Conservation (phyloP, 108 stramenopile species). For the Cyclotella sp. region DNA sequence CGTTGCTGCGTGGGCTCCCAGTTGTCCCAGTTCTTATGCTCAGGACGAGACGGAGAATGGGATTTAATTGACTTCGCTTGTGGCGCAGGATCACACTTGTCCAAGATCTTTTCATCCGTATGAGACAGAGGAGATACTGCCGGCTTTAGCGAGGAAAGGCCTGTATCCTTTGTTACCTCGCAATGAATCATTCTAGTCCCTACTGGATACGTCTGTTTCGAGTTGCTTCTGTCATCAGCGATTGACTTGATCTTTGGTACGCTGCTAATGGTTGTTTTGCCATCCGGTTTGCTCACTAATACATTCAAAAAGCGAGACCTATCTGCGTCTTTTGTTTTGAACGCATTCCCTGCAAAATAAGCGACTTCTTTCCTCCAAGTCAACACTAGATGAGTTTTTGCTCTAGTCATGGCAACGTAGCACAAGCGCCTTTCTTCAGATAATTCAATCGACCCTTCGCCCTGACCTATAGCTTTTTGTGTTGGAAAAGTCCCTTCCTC, state of each 20-base stretch:
- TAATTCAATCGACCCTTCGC: conserved; percentile 69
- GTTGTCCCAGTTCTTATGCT: conserved; percentile 35
- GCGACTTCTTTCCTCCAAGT: conserved; percentile 81
- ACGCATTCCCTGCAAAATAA: conserved; percentile 49
- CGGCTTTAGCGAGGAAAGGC: not conserved
- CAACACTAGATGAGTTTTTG: conserved; percentile 81
- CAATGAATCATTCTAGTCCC: not conserved
- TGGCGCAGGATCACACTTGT: conserved; percentile 29
- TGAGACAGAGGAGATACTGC: not conserved
- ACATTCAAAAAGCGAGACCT: conserved; percentile 75
- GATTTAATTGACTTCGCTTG: conserved; percentile 12
- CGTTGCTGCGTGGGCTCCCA: conserved; percentile 31
- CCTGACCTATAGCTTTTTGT: conserved; percentile 52
- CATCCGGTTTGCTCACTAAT: conserved; percentile 45
- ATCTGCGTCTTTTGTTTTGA: conserved; percentile 52
- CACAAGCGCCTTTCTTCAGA: conserved; percentile 90
- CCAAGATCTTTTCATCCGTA: conserved; percentile 16
- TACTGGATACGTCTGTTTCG: not conserved
- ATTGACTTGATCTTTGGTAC: not conserved
- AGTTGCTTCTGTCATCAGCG: not conserved
- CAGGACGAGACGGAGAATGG: conserved; percentile 10
- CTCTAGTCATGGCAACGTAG: conserved; percentile 95
- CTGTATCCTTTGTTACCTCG: not conserved
- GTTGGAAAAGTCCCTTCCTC: conserved; percentile 90
- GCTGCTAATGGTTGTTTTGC: conserved; percentile 13